phyloP scores from a whole-genome alignment of 192 early-diverging fungal species.

The Pilaira anomala region DNA sequence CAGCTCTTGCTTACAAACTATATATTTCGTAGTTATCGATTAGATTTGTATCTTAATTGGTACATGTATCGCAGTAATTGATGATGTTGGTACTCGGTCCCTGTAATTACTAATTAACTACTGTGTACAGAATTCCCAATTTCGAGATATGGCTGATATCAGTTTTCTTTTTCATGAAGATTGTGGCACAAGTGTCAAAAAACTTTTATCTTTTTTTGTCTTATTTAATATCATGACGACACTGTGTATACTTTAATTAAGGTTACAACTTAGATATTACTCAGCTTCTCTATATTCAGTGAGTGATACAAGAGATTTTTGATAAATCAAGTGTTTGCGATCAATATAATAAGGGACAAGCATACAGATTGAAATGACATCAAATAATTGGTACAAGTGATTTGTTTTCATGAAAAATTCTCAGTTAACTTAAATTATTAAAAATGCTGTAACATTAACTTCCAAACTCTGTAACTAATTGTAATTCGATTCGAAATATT shows the following conservation, averaged over 20 bases:
- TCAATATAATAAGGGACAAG: too few species aligned
- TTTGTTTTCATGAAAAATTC: too few species aligned
- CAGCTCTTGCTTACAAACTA: slow-evolving; percentile 3
- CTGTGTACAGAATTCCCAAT: neutral
- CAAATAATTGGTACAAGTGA: too few species aligned
- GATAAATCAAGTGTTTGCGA: too few species aligned
- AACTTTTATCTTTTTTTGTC: neutral
- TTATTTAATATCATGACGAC: neutral
- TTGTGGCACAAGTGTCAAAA: neutral
- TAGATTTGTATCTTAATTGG: slow-evolving; percentile 26
- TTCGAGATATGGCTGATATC: neutral
- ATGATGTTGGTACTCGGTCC: slow-evolving; percentile 14
- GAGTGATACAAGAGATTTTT: too few species aligned
- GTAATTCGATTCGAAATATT: too few species aligned
- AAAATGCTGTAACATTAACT: too few species aligned
- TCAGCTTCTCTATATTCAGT: too few species aligned
- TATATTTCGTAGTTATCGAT: slow-evolving; percentile 12
- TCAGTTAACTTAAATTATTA: too few species aligned
- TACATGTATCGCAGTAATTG: slow-evolving; percentile 14
- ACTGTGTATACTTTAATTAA: neutral
- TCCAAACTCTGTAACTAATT: too few species aligned
- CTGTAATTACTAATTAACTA: slow-evolving; percentile 17
- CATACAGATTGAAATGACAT: too few species aligned
- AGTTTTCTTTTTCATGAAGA: neutral
- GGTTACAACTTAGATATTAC: neutral